Evolutionary conservation across 202 grass and related monocot genomes (phyloP).

Genomic region (Schoenoplectus tabernaemontani): DNA sequence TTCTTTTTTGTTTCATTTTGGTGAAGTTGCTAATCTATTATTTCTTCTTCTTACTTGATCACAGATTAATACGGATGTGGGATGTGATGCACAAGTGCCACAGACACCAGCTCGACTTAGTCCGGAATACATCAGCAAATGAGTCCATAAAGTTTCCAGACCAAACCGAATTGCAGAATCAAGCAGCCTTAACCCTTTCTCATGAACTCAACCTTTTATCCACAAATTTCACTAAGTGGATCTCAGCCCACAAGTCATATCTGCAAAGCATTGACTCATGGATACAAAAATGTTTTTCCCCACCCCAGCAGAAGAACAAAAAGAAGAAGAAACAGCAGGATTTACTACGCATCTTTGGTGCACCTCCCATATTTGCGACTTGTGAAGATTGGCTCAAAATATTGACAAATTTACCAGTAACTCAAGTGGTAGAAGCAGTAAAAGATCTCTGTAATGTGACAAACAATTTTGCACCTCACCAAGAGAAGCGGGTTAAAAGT

Average conservation of each 20-base stretch:
- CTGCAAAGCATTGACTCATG: constrained; percentile 60
- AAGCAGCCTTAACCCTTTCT: constrained; percentile 51
- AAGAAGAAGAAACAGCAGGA: constrained; percentile 31
- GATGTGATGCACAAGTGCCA: constrained; percentile 67
- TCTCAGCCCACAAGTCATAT: constrained; percentile 66
- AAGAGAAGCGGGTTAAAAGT: constrained; percentile 50
- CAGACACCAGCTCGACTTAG: constrained; percentile 42
- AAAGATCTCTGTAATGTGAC: constrained; percentile 50
- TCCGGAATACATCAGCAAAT: constrained; percentile 44
- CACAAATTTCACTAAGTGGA: constrained; percentile 78
- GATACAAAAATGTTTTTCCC: constrained; percentile 72
- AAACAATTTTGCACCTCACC: constrained; percentile 39
- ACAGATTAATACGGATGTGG: constrained; percentile 92
- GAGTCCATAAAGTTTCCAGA: constrained; percentile 47
- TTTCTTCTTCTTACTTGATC: constrained; percentile 11
- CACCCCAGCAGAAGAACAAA: constrained; percentile 32
- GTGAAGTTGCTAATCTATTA: neutral
- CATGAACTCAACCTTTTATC: constrained; percentile 69
- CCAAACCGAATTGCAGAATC: constrained; percentile 52
- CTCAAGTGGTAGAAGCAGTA: constrained; percentile 49
- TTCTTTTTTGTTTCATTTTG: neutral
- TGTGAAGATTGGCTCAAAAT: constrained; percentile 64
- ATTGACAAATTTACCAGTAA: constrained; percentile 30
- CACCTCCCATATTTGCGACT: constrained; percentile 72
- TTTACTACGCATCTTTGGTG: constrained; percentile 30